These are phyloP conservation scores for Coniochaeta hoffmannii DNA, from an alignment of 2,329 filamentous ascomycete species.

Conservation along the genomic window DNA sequence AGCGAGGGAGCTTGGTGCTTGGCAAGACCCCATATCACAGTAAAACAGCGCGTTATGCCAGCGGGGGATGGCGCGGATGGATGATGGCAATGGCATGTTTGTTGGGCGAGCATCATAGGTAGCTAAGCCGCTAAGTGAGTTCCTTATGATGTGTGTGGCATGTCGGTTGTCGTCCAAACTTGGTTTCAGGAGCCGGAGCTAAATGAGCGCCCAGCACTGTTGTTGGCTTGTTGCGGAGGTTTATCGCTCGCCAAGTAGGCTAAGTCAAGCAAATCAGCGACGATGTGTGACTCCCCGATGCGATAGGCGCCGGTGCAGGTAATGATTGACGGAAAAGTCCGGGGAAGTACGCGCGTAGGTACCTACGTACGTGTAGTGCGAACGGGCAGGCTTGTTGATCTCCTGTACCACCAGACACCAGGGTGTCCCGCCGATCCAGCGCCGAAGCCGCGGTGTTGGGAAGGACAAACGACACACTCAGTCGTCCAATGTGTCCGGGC, in stretches of 20 bases:
- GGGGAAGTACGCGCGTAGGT: background rate
- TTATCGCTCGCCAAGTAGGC: background rate
- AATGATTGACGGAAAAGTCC: background rate
- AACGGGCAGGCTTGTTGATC: too few relatives aligned
- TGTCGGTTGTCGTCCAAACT: background rate
- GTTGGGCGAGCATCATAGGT: background rate
- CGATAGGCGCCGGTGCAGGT: background rate
- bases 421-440: background rate
- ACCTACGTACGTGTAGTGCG: background rate
- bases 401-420: too few relatives aligned
- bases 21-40: too few relatives aligned
- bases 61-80: background rate
- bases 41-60: too few relatives aligned
- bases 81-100: background rate
- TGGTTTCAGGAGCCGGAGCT: conserved; percentile 1
- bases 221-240: background rate
- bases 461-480: background rate
- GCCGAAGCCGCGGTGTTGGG: background rate
- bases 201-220: background rate
- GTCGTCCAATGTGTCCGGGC: background rate
- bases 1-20: too few relatives aligned
- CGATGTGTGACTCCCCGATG: background rate
- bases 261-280: background rate
- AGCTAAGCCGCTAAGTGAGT: background rate
- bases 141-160: background rate